Conservation (phyloP, 2,329 filamentous ascomycete species). For the Pyrenophora graminea region DNA sequence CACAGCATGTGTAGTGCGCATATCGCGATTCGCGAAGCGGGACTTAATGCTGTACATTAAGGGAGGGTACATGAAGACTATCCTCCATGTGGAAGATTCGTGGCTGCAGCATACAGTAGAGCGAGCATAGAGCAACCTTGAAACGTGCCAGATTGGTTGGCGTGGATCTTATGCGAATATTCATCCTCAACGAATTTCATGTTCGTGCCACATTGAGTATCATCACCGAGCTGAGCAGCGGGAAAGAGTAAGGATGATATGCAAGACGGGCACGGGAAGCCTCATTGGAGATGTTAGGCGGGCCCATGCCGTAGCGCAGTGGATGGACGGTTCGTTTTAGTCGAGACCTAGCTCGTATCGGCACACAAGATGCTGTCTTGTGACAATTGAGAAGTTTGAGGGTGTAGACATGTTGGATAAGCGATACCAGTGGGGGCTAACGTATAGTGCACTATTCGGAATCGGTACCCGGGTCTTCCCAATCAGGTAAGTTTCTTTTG, state of each 20-base stretch:
- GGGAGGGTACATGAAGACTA: background rate
- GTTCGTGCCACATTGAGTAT: background rate
- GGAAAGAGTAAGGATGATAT: background rate
- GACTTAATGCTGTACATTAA: background rate
- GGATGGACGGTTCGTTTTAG: no score
- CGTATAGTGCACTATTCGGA: no score
- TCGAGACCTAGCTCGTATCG: no score
- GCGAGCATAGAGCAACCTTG: no score
- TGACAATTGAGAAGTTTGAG: no score
- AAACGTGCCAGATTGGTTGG: background rate
- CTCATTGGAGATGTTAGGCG: background rate
- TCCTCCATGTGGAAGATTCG: background rate
- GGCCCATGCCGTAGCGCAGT: background rate
- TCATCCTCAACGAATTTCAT: background rate
- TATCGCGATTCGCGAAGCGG: slow-evolving; percentile 1
- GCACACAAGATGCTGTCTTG: no score
- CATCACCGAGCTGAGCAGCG: background rate
- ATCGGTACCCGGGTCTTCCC: no score
- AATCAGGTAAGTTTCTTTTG: no score
- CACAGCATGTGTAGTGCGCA: background rate
- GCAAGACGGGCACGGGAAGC: slow-evolving; percentile 1
- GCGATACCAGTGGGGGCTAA: no score
- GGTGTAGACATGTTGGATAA: no score
- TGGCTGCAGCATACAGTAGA: background rate
- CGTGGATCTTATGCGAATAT: background rate